Base-by-base conservation (phyloP, 768 basidiomycete genomes). In the Termitomyces sp. region DNA sequence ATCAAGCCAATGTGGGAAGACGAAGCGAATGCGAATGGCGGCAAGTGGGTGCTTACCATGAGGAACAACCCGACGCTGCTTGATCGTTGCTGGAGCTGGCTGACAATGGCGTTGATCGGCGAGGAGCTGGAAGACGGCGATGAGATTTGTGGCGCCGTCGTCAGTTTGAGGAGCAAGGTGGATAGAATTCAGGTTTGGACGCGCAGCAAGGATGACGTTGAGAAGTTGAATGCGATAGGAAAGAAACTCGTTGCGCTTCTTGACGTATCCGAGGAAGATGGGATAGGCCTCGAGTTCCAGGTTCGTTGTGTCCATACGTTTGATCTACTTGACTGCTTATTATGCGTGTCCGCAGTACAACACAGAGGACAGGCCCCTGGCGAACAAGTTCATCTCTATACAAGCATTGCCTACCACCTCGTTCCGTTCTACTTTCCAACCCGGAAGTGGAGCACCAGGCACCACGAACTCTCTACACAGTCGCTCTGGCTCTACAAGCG, bases 1-100 rank as follows among this genome's bases (percentile, higher is more conserved):
- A 95, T 95, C 77, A 93, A 93, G 69, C 93, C 93, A 14, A 96
- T 97, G 95, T 97, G 94, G 94, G 95, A 96, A 75, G 95, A 96
- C 70, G 83, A 84, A 33, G 91, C 93, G 56, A 97, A 97, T 68
- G 89, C 91, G 28, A 82, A 88, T 55, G 95, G 95, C 20, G 95
- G 95, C 38, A 95, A 95, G 75, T 97, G 95, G 95, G 93, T 95
- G 20, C 72, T 98, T 58, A 93, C 93, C 67, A 93, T 96, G 88
- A 89, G 89, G 77, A 87, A 88, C 66, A 90, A 88, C 63, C 85
- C 91, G 3, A 72, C 74, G 50, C 70, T 94, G 65, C 76, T 96
- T 52, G 94, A 97, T 76, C 80, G 89, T 40, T 92, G 88, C 71
- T 97, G 95, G 94, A 81, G 80, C 50, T 94, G 92, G 85, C 78